Evolutionary conservation across 495 filamentous ascomycete genomes (phyloP).

Genomic region (Podospora pseudocomata): DNA sequence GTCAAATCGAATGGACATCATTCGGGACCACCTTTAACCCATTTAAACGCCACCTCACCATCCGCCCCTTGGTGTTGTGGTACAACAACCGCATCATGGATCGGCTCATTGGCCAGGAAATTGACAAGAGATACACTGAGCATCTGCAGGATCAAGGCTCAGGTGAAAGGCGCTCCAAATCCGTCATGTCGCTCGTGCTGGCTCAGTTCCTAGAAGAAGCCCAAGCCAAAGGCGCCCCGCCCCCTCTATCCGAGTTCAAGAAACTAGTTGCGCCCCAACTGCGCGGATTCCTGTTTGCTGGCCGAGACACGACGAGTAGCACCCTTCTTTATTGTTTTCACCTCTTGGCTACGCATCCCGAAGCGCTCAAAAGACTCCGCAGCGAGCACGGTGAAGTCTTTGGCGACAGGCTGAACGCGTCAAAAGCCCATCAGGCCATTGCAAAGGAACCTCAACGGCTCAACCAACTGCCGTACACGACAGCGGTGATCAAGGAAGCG

Average conservation of each 20-base stretch:
- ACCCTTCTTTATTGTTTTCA: slow-evolving; percentile 37
- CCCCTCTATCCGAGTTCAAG: slow-evolving; percentile 5
- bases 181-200: slow-evolving; percentile 22
- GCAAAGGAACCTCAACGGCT: not conserved
- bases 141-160: not conserved
- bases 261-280: slow-evolving; percentile 23
- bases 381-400: slow-evolving; percentile 43
- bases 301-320: slow-evolving; percentile 41
- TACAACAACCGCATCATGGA: not conserved
- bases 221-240: not conserved
- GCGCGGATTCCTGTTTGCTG: slow-evolving; percentile 42
- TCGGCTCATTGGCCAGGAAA: not conserved
- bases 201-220: slow-evolving; percentile 15
- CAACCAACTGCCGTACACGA: slow-evolving; percentile 1
- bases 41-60: not conserved
- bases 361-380: slow-evolving; percentile 29
- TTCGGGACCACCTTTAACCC: not conserved
- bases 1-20: not conserved
- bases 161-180: slow-evolving; percentile 49
- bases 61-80: not conserved
- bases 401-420: slow-evolving; percentile 23
- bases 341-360: slow-evolving; percentile 38
- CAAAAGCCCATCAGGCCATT: no score
- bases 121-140: not conserved
- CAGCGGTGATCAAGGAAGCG: slow-evolving; percentile 7